These are phyloP conservation scores for Diplodia intermedia DNA, from an alignment of 2,329 filamentous ascomycete genomes.

Conservation along the genomic window DNA sequence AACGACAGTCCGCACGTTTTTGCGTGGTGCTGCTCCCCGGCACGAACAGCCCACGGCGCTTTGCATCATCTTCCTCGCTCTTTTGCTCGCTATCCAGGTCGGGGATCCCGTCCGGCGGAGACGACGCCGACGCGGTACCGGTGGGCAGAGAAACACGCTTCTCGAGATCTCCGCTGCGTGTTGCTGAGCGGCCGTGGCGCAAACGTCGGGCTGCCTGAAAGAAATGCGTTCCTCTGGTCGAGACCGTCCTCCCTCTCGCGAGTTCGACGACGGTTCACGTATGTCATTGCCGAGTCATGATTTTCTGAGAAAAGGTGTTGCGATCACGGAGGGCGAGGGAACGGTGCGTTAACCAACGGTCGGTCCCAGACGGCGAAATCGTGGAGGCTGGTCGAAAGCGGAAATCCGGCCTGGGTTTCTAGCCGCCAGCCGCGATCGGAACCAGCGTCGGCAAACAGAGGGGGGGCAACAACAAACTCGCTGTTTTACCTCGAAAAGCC, in stretches of 20 bases:
- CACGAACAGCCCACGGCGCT: background rate
- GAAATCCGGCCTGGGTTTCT: background rate
- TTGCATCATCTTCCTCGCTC: background rate
- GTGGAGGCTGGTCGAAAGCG: background rate
- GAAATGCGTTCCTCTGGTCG: too few species aligned
- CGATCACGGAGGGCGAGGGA: background rate
- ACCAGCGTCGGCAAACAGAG: background rate
- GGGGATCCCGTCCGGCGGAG: background rate
- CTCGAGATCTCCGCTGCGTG: background rate
- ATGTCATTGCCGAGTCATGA: background rate
- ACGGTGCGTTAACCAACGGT: background rate
- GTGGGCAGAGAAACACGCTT: background rate
- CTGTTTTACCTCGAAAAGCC: background rate
- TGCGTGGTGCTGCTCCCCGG: background rate
- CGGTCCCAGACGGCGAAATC: constrained; percentile 1
- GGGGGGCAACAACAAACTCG: background rate
- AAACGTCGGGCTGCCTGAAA: background rate
- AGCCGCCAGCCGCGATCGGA: background rate
- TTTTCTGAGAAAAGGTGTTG: background rate
- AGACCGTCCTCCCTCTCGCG: background rate
- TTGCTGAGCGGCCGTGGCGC: background rate
- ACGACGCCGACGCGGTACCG: background rate
- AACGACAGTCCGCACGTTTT: background rate
- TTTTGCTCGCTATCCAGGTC: background rate
- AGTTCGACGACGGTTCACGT: background rate